A percentile compares a stretch with the other conserved stretches of the same genome.
These are phyloP conservation scores for Colletotrichum incanum DNA, from an alignment of 2,329 filamentous ascomycete species.

Conservation along the genomic window DNA sequence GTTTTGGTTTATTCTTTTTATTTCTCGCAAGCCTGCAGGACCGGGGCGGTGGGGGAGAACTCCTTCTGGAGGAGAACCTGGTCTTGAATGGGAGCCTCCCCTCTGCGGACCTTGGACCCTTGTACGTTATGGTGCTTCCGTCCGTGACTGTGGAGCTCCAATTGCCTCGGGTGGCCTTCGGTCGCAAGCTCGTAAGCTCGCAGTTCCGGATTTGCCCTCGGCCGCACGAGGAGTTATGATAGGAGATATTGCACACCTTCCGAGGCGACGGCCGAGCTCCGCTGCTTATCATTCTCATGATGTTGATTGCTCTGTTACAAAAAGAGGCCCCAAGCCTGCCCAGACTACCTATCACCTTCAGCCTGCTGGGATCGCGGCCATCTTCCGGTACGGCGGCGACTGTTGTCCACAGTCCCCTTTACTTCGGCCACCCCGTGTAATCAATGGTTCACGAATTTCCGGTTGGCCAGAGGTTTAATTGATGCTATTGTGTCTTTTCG, in stretches of 20 bases:
- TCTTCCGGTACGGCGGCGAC: not conserved
- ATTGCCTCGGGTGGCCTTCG: conserved; percentile 38
- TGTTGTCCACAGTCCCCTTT: not conserved
- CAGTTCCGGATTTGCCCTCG: conserved; percentile 41
- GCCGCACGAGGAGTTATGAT: conserved; percentile 38
- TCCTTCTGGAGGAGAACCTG: conserved; percentile 22
- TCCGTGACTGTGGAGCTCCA: conserved; percentile 20
- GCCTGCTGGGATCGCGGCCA: not conserved
- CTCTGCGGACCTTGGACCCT: conserved; percentile 8
- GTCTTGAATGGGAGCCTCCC: conserved; percentile 9
- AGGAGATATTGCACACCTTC: conserved; percentile 35
- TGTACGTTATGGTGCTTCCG: conserved; percentile 32
- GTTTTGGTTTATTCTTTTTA: conserved; percentile 11
- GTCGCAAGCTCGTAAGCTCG: conserved; percentile 40
- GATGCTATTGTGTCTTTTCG: not conserved
- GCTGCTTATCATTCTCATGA: conserved; percentile 23
- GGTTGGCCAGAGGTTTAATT: not conserved
- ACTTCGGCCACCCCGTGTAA: conserved; percentile 1
- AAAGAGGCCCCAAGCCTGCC: conserved; percentile 9
- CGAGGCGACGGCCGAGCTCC: conserved; percentile 29
- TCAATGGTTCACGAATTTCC: not conserved
- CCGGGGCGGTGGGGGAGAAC: conserved; percentile 14
- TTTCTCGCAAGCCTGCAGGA: conserved; percentile 8
- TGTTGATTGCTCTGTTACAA: conserved; percentile 21
- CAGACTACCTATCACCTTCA: not conserved